These are phyloP conservation scores for Eragrostis curvula DNA, from an alignment of 176 grass and related monocot species.

Conservation along the genomic window DNA sequence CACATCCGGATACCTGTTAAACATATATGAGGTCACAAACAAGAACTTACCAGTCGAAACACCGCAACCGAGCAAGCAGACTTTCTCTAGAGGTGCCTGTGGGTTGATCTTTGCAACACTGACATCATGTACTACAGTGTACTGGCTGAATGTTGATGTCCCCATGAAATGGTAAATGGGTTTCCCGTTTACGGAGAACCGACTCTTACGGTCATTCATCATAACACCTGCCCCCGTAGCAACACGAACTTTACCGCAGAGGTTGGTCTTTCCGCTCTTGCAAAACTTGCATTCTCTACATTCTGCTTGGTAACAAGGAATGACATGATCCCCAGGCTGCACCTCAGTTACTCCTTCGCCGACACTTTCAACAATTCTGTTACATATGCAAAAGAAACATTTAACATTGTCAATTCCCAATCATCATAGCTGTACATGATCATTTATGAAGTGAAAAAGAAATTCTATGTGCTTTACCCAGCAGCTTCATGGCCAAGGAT, in stretches of 20 bases:
- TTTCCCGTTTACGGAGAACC: slow-evolving; percentile 88
- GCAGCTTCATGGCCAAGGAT: slow-evolving; percentile 98
- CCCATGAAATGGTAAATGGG: slow-evolving; percentile 99
- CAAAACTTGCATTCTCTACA: slow-evolving; percentile 95
- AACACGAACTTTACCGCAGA: slow-evolving; percentile 87
- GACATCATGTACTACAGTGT: slow-evolving; percentile 97
- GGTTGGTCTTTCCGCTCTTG: slow-evolving; percentile 95
- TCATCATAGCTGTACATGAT: not conserved
- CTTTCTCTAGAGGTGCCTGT: slow-evolving; percentile 85
- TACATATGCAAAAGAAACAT: not conserved
- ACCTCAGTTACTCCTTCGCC: slow-evolving; percentile 96
- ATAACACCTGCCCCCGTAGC: slow-evolving; percentile 90
- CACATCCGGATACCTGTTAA: not conserved
- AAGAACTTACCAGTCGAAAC: slow-evolving; percentile 82
- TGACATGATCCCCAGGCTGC: slow-evolving; percentile 95
- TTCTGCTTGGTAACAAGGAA: slow-evolving; percentile 97
- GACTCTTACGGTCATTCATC: slow-evolving; percentile 86
- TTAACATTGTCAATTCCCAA: not conserved
- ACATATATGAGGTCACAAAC: not conserved
- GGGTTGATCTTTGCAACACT: slow-evolving; percentile 95
- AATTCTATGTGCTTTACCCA: slow-evolving; percentile 54
- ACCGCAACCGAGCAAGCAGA: slow-evolving; percentile 95
- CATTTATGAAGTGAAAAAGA: not conserved
- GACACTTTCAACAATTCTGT: slow-evolving; percentile 90
- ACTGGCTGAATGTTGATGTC: slow-evolving; percentile 98